phyloP scores from a whole-genome alignment of 345 rosid species.

The Eucalyptus fibrosa region DNA sequence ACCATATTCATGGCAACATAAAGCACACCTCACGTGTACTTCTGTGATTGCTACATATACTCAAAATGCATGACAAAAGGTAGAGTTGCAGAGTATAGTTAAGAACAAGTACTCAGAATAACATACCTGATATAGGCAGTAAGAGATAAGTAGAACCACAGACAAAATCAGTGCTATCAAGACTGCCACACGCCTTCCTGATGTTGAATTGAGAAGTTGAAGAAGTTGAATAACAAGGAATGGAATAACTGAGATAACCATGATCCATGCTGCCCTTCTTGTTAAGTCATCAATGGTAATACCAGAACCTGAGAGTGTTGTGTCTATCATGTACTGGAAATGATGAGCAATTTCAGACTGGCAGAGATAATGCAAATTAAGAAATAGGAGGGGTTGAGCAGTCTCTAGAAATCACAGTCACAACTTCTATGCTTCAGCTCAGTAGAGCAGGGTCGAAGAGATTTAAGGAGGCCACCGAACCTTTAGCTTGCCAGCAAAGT shows the following conservation, averaged over 20 bases:
- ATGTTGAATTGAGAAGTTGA: slow-evolving; percentile 49
- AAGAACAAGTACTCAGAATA: not conserved
- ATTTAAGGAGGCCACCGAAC: not conserved
- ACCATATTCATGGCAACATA: not conserved
- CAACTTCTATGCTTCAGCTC: not conserved
- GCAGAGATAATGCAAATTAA: not conserved
- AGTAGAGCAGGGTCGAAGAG: not conserved
- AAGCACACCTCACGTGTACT: not conserved
- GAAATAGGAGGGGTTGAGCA: not conserved
- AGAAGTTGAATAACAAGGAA: slow-evolving; percentile 80
- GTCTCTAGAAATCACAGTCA: not conserved
- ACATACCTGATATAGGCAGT: slow-evolving; percentile 86
- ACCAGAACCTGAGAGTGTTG: slow-evolving; percentile 37
- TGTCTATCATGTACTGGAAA: not conserved
- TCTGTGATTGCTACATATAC: not conserved
- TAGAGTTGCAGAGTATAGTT: not conserved
- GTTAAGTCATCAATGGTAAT: slow-evolving; percentile 77
- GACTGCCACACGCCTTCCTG: slow-evolving; percentile 62
- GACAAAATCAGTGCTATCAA: slow-evolving; percentile 59
- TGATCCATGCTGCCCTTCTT: slow-evolving; percentile 70
- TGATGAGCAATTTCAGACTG: not conserved
- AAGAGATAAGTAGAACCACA: slow-evolving; percentile 41
- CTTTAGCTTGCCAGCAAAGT: not conserved
- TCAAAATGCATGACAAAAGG: not conserved
- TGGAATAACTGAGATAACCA: slow-evolving; percentile 75